Evolutionary conservation across 2,329 filamentous ascomycete species (phyloP), one percentile per base, ranked within the genome.

Genomic region (Metarhizium rileyi): DNA sequence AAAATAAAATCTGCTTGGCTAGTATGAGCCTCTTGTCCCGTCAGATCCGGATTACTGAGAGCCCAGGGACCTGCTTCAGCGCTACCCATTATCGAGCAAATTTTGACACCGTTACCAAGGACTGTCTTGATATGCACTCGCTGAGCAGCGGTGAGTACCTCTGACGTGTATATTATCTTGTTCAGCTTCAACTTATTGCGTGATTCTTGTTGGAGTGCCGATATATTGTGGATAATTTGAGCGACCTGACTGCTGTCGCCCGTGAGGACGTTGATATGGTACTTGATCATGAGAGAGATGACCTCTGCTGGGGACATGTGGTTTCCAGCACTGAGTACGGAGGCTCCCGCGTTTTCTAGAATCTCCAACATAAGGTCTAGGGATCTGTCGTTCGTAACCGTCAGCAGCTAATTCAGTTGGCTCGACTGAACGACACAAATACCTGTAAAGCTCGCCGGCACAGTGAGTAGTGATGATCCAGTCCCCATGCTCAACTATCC

Each of bases 81-180:
- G 27, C 70, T 73, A 0, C 68, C 71, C 0, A 71, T 33, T 2
- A 73, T 10, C 0, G 70, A 74, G 48, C 51, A 67, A 20, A 74
- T 67, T 6, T 59, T 58, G 9, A 71, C 54, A 26, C 25, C 25
- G 0, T 57, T 51, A 0, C 60, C 63, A 0, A 74, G 50, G 0
- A 66, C 57, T 0, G 55, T 48, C 3, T 33, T 33, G 2, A 74
- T 61, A 12, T 65, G 63, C 0, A 46, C 50, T 22, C 60, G 59
- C 33, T 74, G 70, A 0, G 60, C 46, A 0, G 43, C 5, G 0
- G 63, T 68, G 22, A 75, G 55, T 0, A 61, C 54, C 28, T 75
- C 71, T 0, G 71, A 74, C 0, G 71, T 73, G 49, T 74, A 74
- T 3, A 74, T 61, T 1, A 73, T 57, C 52, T 73, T 74, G 12